Evolutionary conservation across 2,329 filamentous ascomycete genomes (phyloP).

Genomic region (Seiridium unicorne): DNA sequence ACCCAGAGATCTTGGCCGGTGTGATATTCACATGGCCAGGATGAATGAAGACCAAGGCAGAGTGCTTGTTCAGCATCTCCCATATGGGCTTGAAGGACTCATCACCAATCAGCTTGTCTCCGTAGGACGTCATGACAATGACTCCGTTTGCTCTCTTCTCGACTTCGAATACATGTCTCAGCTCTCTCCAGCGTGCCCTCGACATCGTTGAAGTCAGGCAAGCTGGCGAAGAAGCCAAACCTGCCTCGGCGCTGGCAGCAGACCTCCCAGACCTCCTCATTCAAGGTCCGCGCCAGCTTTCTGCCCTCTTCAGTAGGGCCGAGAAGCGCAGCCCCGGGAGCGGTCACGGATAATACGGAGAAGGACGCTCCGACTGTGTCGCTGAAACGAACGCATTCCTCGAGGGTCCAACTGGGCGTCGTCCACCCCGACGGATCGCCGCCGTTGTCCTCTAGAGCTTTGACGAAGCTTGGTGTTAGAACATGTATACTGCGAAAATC

Average conservation of each 20-base stretch:
- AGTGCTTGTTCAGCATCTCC: constrained; percentile 18
- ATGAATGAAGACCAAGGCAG: constrained; percentile 23
- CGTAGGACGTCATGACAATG: constrained; percentile 20
- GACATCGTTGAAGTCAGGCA: constrained; percentile 23
- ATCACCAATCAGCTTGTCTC: constrained; percentile 18
- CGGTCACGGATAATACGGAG: constrained; percentile 50
- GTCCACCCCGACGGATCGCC: constrained; percentile 9
- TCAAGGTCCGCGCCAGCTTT: constrained; percentile 25
- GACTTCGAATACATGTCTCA: constrained; percentile 20
- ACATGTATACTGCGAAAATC: not conserved
- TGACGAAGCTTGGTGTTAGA: not conserved
- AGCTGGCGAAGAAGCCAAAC: constrained; percentile 23
- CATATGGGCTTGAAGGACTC: constrained; percentile 23
- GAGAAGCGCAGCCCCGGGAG: constrained; percentile 49
- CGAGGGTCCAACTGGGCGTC: constrained; percentile 8
- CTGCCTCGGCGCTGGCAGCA: constrained; percentile 3
- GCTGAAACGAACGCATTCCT: constrained; percentile 10
- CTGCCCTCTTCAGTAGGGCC: constrained; percentile 51
- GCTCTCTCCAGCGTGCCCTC: constrained; percentile 20
- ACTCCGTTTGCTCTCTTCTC: constrained; percentile 21
- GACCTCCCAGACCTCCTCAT: constrained; percentile 9
- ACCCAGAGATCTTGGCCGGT: constrained; percentile 4
- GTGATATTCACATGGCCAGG: constrained; percentile 13
- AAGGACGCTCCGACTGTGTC: constrained; percentile 36
- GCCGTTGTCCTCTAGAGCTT: constrained; percentile 1